A percentile compares a stretch with the other conserved stretches of the same genome.
Conservation (phyloP, 2,329 filamentous ascomycete species). For the Diaporthe sp. region DNA sequence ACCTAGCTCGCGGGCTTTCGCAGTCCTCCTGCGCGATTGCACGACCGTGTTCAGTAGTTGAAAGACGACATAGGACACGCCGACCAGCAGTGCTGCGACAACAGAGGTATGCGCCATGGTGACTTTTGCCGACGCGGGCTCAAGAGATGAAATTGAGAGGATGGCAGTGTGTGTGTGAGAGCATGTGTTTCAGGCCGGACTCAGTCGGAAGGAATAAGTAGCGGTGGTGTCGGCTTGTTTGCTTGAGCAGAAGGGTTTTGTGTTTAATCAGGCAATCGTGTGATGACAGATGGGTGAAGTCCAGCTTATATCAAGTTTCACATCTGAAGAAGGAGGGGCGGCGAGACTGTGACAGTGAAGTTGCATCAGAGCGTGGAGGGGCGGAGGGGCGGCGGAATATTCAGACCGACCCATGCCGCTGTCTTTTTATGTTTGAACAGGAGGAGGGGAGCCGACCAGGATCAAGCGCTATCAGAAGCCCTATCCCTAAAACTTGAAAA, state of each 20-base stretch:
- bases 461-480: neutral
- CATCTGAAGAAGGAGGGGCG: neutral
- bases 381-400: slow-evolving; percentile 23
- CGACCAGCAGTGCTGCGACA: slow-evolving; percentile 15
- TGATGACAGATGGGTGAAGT: neutral
- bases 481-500: neutral
- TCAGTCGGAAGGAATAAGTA: no score
- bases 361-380: neutral
- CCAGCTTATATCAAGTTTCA: neutral
- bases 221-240: neutral
- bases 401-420: slow-evolving; percentile 4
- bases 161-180: neutral
- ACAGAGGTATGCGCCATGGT: slow-evolving; percentile 32
- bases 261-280: neutral
- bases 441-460: neutral
- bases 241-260: neutral
- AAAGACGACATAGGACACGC: slow-evolving; percentile 30
- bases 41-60: slow-evolving; percentile 10
- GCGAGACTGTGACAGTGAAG: neutral
- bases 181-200: neutral
- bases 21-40: slow-evolving; percentile 7
- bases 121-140: neutral
- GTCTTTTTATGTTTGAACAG: neutral
- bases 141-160: neutral
- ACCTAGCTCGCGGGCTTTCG: slow-evolving; percentile 20